These are phyloP conservation scores for Pythium dissimile DNA, from an alignment of 352 stramenopile genomes.

Conservation along the genomic window DNA sequence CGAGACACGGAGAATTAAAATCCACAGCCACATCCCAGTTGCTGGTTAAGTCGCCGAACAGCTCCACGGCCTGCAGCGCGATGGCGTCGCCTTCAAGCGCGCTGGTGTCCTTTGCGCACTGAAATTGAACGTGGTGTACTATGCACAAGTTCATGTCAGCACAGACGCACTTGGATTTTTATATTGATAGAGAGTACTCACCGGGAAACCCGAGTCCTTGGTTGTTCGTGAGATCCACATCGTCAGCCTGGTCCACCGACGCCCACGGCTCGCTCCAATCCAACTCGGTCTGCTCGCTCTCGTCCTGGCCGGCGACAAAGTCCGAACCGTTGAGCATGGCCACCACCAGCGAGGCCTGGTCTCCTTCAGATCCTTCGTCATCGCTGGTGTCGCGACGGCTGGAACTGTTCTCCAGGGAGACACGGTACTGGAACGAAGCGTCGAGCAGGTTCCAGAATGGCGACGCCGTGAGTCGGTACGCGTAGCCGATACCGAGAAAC, in stretches of 20 bases:
- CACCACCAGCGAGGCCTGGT: not conserved
- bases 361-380: not conserved
- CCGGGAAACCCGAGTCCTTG: constrained; percentile 56
- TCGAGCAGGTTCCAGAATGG: constrained; percentile 33
- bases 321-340: constrained; percentile 1
- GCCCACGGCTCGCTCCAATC: constrained; percentile 56
- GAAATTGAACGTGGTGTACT: constrained; percentile 48
- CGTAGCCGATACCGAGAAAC: constrained; percentile 55
- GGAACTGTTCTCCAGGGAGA: not conserved
- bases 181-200: too few species aligned
- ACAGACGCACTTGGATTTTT: too few species aligned
- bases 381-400: too few species aligned
- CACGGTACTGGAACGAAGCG: constrained; percentile 3
- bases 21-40: constrained; percentile 62
- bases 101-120: constrained; percentile 7
- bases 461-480: constrained; percentile 28
- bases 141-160: not conserved
- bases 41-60: constrained; percentile 53
- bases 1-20: constrained; percentile 54
- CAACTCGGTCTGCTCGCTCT: constrained; percentile 13
- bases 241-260: constrained; percentile 29
- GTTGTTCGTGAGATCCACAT: constrained; percentile 25
- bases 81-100: constrained; percentile 5
- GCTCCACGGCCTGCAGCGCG: constrained; percentile 13
- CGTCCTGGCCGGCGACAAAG: constrained; percentile 7